Base-by-base conservation (phyloP, 2,329 filamentous ascomycete species). In the Botrytis sinoallii region DNA sequence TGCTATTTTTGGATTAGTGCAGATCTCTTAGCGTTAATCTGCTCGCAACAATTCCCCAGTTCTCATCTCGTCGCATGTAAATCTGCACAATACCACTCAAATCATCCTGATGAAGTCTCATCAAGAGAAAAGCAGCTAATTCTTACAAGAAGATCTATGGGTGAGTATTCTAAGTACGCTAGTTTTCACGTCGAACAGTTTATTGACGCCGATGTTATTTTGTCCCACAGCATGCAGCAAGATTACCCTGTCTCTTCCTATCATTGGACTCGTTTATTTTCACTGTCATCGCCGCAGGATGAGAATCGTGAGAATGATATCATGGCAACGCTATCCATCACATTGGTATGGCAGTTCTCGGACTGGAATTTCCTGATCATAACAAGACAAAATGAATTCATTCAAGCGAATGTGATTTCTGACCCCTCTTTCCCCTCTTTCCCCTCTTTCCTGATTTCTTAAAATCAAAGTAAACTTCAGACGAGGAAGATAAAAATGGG, bases 1-100 rank as follows among this genome's bases (percentile, higher is more conserved):
- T 69, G 40, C 66, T 48, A 42, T 57, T 69, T 59, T 42, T n/a
- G 66, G 66, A 69, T 59, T 57, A 52, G 48, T 69, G 48, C 38
- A 69, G 48, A 69, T 69, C 38, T 4, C 18, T 25, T 57, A 69
- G 66, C 66, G 25, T 14, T 2, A 57, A n/a, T 29, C 0, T 16
- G 25, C 44, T 67, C 29, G 64, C 64, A 35, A 52, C 20, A 25
- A 42, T 55, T 52, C 46, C 10, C 29, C 64, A 35, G 22, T 18
- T 35, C 29, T 8, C 29, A 35, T 48, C 6, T 55, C 44, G 22
- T n/a, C 22, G 25, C 35, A 67, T 40, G n/a, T 55, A 68, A 55
- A 55, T 40, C 16, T 57, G 14, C 18, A 57, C n/a, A 42, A 20
- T 9, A 29, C 40, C 35, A 68, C 25, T 32, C 9, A 9, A 32